These are phyloP conservation scores for Chloropicon primus DNA, from an alignment of 139 green algal genomes.

Conservation along the genomic window DNA sequence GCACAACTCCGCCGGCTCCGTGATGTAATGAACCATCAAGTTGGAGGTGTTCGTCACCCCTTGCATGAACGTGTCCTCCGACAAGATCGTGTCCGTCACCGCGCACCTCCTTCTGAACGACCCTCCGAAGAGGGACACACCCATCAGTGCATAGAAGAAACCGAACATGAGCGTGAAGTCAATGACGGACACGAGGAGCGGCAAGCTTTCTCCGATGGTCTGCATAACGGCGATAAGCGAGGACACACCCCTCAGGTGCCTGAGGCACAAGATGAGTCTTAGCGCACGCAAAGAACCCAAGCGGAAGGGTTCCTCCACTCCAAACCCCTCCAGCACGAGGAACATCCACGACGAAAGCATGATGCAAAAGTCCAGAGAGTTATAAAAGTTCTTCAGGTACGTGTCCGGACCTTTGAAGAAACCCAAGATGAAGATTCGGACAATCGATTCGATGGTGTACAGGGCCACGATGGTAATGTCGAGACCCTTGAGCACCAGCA, in stretches of 20 bases:
- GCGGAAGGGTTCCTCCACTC: not conserved
- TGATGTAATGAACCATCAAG: not conserved
- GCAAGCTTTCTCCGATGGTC: not conserved
- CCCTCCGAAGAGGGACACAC: not conserved
- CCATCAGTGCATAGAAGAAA: not conserved
- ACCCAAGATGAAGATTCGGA: not conserved
- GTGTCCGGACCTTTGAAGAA: not conserved
- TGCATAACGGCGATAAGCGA: not conserved
- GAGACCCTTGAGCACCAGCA: not conserved
- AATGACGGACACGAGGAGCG: not conserved
- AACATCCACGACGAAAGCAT: not conserved
- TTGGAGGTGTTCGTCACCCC: not conserved
- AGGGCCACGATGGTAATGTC: conserved; percentile 1
- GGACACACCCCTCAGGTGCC: not conserved
- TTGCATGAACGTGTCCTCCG: not conserved
- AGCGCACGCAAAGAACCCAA: not conserved
- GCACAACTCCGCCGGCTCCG: not conserved
- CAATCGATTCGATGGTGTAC: conserved; percentile 1
- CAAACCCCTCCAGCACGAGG: not conserved
- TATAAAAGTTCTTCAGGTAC: not conserved
- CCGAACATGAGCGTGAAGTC: not conserved
- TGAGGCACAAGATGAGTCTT: not conserved
- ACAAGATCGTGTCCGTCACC: not conserved
- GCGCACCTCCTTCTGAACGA: not conserved
- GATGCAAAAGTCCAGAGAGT: not conserved